These are phyloP conservation scores for Stevia rebaudiana DNA, from an alignment of 140 eudicot species.

Conservation along the genomic window DNA sequence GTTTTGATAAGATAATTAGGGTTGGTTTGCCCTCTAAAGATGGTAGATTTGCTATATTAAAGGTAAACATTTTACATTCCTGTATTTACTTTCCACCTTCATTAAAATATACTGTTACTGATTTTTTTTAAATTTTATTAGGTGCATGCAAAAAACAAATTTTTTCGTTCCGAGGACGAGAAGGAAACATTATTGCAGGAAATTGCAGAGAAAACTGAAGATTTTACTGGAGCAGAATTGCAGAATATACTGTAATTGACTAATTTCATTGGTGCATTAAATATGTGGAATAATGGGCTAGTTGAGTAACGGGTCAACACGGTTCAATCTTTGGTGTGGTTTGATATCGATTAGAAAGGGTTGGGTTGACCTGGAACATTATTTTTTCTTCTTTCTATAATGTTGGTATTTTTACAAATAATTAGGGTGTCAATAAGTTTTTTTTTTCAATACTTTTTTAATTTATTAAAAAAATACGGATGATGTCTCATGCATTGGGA, in stretches of 20 bases:
- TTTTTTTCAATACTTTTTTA: neutral
- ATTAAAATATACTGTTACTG: neutral
- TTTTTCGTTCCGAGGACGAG: constrained; percentile 81
- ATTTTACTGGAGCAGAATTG: constrained; percentile 95
- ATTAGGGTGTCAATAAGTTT: neutral
- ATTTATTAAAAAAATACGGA: neutral
- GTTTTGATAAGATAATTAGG: constrained; percentile 89
- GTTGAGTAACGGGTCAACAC: neutral
- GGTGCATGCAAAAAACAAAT: constrained; percentile 92
- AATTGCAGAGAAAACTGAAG: constrained; percentile 78
- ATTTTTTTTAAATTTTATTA: constrained; percentile 16
- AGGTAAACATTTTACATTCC: constrained; percentile 36
- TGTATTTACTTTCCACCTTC: neutral
- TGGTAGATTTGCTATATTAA: constrained; percentile 83
- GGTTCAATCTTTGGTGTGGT: neutral
- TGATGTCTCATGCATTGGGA: neutral
- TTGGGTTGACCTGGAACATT: neutral
- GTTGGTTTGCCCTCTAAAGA: constrained; percentile 94
- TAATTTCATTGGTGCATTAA: neutral
- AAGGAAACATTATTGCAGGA: constrained; percentile 65
- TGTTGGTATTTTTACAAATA: neutral
- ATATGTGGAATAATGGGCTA: neutral
- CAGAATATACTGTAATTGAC: constrained; percentile 82
- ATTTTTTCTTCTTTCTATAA: neutral
- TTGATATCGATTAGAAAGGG: neutral